Evolutionary conservation across 192 early-diverging fungal genomes (phyloP).

Genomic region (Chytriomyces hyalinus): DNA sequence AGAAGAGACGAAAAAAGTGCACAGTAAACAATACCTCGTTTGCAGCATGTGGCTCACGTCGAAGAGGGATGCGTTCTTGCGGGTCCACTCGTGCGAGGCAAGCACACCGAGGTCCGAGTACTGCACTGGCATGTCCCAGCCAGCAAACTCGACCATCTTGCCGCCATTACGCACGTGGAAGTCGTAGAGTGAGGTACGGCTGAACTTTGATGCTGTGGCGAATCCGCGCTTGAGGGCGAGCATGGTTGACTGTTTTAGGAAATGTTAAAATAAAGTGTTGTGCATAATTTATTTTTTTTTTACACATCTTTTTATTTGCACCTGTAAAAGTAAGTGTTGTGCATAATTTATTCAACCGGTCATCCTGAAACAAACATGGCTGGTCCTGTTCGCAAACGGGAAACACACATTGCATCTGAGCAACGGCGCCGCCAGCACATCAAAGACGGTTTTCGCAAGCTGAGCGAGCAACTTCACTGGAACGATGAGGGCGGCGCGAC

Average conservation of each 20-base stretch:
- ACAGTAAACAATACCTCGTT: conserved; percentile 62
- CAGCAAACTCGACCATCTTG: conserved; percentile 98
- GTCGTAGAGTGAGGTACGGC: conserved; percentile 71
- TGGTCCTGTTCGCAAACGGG: conserved; percentile 25
- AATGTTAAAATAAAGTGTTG: background rate
- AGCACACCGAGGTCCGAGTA: conserved; percentile 85
- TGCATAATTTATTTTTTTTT: too few species aligned
- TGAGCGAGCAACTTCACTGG: conserved; percentile 64
- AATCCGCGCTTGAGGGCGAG: background rate
- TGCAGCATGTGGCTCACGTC: conserved; percentile 99
- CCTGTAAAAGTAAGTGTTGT: too few species aligned
- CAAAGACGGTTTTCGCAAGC: conserved; percentile 84
- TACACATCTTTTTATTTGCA: too few species aligned
- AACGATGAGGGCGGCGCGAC: conserved; percentile 14
- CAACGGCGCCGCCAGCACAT: conserved; percentile 93
- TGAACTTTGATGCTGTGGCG: conserved; percentile 11
- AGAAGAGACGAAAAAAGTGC: background rate
- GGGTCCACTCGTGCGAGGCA: conserved; percentile 86
- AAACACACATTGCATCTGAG: conserved; percentile 87
- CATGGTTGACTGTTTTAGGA: background rate
- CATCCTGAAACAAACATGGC: background rate
- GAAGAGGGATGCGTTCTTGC: conserved; percentile 90
- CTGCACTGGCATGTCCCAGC: conserved; percentile 93
- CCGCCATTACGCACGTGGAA: conserved; percentile 91
- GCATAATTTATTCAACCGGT: background rate